These are phyloP conservation scores for Suhomyces chickasaworum DNA, from an alignment of 1,139 yeast genomes.

Conservation along the genomic window DNA sequence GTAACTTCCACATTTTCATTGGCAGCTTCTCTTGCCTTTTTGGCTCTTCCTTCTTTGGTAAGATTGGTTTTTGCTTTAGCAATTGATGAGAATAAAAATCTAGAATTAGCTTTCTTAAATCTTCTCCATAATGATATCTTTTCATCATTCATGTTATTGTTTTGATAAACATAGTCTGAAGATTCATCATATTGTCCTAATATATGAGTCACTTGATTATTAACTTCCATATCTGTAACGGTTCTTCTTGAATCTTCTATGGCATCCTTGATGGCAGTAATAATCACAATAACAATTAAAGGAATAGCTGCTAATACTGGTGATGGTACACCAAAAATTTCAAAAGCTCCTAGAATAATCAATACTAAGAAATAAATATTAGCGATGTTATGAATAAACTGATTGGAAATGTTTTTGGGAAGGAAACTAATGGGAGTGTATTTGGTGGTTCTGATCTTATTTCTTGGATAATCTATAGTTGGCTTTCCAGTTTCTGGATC, in stretches of 20 bases:
- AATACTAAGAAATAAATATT: slow-evolving; percentile 55
- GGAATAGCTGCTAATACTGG: slow-evolving; percentile 62
- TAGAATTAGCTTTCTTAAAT: slow-evolving; percentile 54
- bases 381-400: slow-evolving; percentile 55
- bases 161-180: slow-evolving; percentile 29
- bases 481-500: slow-evolving; percentile 48
- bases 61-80: slow-evolving; percentile 33
- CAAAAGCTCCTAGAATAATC: slow-evolving; percentile 54
- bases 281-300: slow-evolving; percentile 55
- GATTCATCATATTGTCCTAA: slow-evolving; percentile 24
- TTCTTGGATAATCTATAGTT: slow-evolving; percentile 44
- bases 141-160: slow-evolving; percentile 49
- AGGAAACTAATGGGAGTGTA: slow-evolving; percentile 58
- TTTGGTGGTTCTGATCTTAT: slow-evolving; percentile 61
- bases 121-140: slow-evolving; percentile 60
- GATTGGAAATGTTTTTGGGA: slow-evolving; percentile 54
- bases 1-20: slow-evolving; percentile 16
- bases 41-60: slow-evolving; percentile 41
- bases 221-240: slow-evolving; percentile 53
- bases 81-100: slow-evolving; percentile 32
- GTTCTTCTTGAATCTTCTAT: slow-evolving; percentile 60
- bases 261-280: slow-evolving; percentile 60
- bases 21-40: slow-evolving; percentile 28
- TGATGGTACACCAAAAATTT: slow-evolving; percentile 59
- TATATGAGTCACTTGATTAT: slow-evolving; percentile 52